These are phyloP conservation scores for Chlorella sp. DNA, from an alignment of 139 green algal genomes.

Conservation along the genomic window DNA sequence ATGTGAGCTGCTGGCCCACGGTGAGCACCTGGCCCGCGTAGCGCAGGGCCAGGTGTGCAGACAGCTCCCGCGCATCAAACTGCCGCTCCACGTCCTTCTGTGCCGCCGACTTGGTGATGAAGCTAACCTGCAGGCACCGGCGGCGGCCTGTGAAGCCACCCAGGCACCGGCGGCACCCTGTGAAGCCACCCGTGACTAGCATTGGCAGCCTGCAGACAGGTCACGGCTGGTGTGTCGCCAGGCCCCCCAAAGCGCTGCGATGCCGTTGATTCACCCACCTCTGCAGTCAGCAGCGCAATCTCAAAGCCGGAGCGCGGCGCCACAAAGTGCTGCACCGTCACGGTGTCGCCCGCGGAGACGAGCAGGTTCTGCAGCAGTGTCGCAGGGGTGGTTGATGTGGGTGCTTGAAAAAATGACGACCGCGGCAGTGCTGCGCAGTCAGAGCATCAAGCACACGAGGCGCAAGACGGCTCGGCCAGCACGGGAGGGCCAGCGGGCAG, in stretches of 20 bases:
- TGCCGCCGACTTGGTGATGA: conserved; percentile 39
- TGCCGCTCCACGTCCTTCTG: conserved; percentile 64
- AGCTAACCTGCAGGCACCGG: conserved; percentile 21
- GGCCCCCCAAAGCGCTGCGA: background rate
- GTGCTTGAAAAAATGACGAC: background rate
- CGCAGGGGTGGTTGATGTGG: background rate
- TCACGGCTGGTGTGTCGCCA: background rate
- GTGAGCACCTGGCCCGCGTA: conserved; percentile 81
- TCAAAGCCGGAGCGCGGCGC: conserved; percentile 51
- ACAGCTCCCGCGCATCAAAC: conserved; percentile 70
- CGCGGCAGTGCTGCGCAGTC: no score
- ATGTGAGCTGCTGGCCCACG: conserved; percentile 80
- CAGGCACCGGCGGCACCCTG: no score
- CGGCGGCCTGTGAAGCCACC: no score
- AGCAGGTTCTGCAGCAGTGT: conserved; percentile 61
- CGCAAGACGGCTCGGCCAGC: no score
- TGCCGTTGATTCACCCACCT: conserved; percentile 52
- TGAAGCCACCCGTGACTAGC: no score
- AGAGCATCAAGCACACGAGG: no score
- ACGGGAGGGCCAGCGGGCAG: background rate
- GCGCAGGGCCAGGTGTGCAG: conserved; percentile 57
- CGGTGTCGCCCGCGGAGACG: conserved; percentile 68
- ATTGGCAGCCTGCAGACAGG: background rate
- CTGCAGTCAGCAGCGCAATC: conserved; percentile 69
- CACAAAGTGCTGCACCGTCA: conserved; percentile 51